phyloP scores from a whole-genome alignment of 352 stramenopile species.

The Pythium diclinum region DNA sequence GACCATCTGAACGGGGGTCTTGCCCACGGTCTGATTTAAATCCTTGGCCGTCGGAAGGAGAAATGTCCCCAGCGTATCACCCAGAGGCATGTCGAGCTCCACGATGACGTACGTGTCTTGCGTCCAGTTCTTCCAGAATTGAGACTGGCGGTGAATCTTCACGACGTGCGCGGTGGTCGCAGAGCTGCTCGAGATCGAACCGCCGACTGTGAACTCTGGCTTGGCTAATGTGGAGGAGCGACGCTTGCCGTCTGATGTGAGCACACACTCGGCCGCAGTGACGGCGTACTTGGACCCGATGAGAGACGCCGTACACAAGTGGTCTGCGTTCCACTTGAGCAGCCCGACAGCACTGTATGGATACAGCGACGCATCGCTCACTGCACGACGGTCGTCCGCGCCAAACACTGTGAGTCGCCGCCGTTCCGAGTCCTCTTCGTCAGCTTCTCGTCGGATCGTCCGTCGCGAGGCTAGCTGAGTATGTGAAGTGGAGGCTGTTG shows the following conservation, averaged over 20 bases:
- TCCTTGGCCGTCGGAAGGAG: conserved; percentile 32
- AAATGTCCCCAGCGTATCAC: conserved; percentile 33
- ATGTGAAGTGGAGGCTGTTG: not conserved
- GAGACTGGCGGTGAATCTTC: conserved; percentile 57
- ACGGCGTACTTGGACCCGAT: conserved; percentile 48
- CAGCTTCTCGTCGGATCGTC: not conserved
- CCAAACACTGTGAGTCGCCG: conserved; percentile 47
- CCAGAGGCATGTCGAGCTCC: conserved; percentile 46
- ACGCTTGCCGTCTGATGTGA: conserved; percentile 33
- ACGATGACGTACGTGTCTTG: conserved; percentile 63
- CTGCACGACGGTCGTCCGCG: conserved; percentile 34
- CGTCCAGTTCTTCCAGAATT: conserved; percentile 64
- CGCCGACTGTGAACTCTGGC: conserved; percentile 31
- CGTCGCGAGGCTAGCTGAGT: not conserved
- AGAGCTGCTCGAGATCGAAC: not conserved
- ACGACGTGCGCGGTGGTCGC: conserved; percentile 26
- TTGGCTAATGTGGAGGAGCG: conserved; percentile 21
- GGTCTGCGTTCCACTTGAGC: conserved; percentile 44
- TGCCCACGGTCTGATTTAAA: conserved; percentile 26
- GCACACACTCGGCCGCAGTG: conserved; percentile 57
- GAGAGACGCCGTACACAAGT: conserved; percentile 50
- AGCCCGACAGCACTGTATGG: conserved; percentile 57
- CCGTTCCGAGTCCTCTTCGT: not conserved
- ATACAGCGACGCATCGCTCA: conserved; percentile 35
- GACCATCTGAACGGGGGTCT: conserved; percentile 55